phyloP scores from a whole-genome alignment of 768 basidiomycete genomes.

The Psilocybe cubensis region DNA sequence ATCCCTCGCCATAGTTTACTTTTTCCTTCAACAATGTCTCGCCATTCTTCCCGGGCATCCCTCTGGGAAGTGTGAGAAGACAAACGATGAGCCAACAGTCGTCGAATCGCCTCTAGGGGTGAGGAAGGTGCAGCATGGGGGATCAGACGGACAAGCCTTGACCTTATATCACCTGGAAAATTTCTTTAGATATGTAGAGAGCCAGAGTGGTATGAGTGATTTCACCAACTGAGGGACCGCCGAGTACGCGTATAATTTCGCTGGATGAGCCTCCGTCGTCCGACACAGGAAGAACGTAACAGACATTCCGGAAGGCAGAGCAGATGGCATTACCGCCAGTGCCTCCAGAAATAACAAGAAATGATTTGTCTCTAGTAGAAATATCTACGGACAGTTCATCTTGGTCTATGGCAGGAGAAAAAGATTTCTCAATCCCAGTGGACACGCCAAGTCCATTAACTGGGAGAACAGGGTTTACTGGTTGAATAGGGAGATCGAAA shows the following conservation, averaged over 20 bases:
- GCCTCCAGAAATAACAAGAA: conserved; percentile 88
- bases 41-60: conserved; percentile 88
- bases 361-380: conserved; percentile 41
- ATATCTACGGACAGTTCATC: conserved; percentile 10
- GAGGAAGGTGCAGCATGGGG: conserved; percentile 62
- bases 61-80: conserved; percentile 68
- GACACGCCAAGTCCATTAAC: conserved; percentile 13
- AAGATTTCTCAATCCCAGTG: conserved; percentile 1
- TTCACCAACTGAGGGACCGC: conserved; percentile 84
- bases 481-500: conserved; percentile 70
- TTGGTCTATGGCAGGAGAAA: not conserved
- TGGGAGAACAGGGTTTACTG: conserved; percentile 7
- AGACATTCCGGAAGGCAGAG: conserved; percentile 76
- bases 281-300: conserved; percentile 89
- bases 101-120: conserved; percentile 73
- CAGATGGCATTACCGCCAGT: conserved; percentile 94
- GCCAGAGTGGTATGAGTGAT: not conserved
- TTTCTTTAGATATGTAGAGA: not conserved
- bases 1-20: conserved; percentile 84
- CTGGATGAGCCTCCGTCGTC: conserved; percentile 96
- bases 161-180: conserved; percentile 79
- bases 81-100: conserved; percentile 80
- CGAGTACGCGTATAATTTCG: conserved; percentile 91
- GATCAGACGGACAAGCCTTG: conserved; percentile 86
- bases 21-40: conserved; percentile 87